Evolutionary conservation across 352 stramenopile species (phyloP).

Genomic region (Globisporangium echinulatum): DNA sequence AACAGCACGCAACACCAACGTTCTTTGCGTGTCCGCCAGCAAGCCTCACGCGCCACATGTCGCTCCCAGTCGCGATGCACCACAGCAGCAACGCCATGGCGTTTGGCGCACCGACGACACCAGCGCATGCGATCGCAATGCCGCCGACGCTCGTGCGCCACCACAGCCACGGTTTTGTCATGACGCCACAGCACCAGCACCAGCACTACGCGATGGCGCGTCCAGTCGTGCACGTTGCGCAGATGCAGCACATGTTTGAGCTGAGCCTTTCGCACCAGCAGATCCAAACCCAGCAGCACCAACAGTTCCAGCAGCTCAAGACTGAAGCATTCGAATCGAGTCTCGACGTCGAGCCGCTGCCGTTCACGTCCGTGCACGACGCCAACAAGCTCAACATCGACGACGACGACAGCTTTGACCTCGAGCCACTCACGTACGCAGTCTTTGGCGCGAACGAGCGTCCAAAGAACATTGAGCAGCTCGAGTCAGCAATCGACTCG

Average conservation of each 20-base stretch:
- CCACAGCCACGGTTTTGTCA: constrained; percentile 59
- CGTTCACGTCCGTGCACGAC: constrained; percentile 24
- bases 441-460: constrained; percentile 37
- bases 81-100: constrained; percentile 16
- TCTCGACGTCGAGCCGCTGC: constrained; percentile 63
- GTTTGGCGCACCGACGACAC: constrained; percentile 6
- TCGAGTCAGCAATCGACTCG: constrained; percentile 70
- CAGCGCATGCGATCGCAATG: constrained; percentile 18
- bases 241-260: constrained; percentile 52
- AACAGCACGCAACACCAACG: constrained; percentile 13
- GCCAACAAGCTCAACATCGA: background rate
- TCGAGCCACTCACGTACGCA: constrained; percentile 60
- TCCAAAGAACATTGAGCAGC: constrained; percentile 50
- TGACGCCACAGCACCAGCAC: constrained; percentile 25
- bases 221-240: constrained; percentile 33
- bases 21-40: constrained; percentile 42
- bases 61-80: constrained; percentile 51
- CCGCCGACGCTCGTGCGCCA: constrained; percentile 53
- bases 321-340: constrained; percentile 10
- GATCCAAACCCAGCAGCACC: constrained; percentile 17
- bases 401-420: constrained; percentile 38
- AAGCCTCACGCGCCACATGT: constrained; percentile 62
- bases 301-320: constrained; percentile 21
- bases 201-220: constrained; percentile 24
- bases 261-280: constrained; percentile 56